Percentiles rank a stretch among this genome's conserved stretches.
phyloP scores from a whole-genome alignment of 129 eudicot species.

The Mikania micrantha region DNA sequence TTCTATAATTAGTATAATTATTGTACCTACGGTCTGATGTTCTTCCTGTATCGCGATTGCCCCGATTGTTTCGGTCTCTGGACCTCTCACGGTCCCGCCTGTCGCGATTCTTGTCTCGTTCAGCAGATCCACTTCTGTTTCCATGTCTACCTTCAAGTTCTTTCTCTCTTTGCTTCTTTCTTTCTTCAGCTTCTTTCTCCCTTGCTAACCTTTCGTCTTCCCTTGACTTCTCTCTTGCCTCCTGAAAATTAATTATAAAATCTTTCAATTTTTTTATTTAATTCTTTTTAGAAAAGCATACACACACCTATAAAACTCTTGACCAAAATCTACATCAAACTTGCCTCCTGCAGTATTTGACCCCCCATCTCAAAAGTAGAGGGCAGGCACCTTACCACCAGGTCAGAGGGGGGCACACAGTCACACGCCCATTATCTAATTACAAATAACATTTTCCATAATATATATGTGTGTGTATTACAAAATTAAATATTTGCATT shows the following conservation, averaged over 20 bases:
- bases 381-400: too few relatives aligned
- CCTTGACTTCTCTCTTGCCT: slow-evolving; percentile 81
- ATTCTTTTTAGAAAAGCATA: too few relatives aligned
- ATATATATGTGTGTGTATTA: too few relatives aligned
- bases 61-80: slow-evolving; percentile 57
- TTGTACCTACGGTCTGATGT: slow-evolving; percentile 46
- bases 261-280: too few relatives aligned
- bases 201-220: slow-evolving; percentile 83
- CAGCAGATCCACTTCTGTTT: slow-evolving; percentile 56
- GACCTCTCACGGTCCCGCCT: slow-evolving; percentile 50
- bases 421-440: too few relatives aligned
- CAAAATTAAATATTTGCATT: background rate
- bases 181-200: slow-evolving; percentile 87
- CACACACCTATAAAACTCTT: too few relatives aligned
- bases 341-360: too few relatives aligned
- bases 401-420: too few relatives aligned
- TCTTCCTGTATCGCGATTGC: slow-evolving; percentile 48
- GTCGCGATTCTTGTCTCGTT: slow-evolving; percentile 31
- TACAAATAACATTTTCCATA: background rate
- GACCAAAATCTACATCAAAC: too few relatives aligned
- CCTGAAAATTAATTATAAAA: slow-evolving; percentile 39
- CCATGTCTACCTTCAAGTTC: slow-evolving; percentile 54
- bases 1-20: slow-evolving; percentile 37
- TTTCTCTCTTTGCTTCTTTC: slow-evolving; percentile 68
- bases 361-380: too few relatives aligned